Conservation (phyloP, 108 stramenopile species). For the Stephanodiscus minutulus region DNA sequence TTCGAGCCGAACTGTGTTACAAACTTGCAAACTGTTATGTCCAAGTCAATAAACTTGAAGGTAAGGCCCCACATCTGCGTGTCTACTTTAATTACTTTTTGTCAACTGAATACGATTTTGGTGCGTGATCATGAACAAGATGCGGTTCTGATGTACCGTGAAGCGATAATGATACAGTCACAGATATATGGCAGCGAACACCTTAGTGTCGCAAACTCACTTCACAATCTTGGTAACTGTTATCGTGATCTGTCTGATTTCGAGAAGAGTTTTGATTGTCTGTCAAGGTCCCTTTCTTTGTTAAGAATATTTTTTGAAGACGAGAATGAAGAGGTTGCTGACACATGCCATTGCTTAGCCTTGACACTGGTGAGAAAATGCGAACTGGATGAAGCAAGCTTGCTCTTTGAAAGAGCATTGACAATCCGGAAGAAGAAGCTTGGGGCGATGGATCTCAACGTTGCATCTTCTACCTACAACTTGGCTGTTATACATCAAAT, state of each 20-base stretch:
- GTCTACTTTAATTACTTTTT: not conserved
- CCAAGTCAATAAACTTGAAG: slow-evolving; percentile 35
- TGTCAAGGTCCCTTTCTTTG: slow-evolving; percentile 42
- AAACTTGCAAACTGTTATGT: slow-evolving; percentile 54
- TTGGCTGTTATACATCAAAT: slow-evolving; percentile 42
- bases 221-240: slow-evolving; percentile 60
- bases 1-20: slow-evolving; percentile 43
- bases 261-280: slow-evolving; percentile 45
- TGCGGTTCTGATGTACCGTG: slow-evolving; percentile 47
- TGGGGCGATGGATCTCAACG: slow-evolving; percentile 21
- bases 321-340: slow-evolving; percentile 52
- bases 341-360: slow-evolving; percentile 53
- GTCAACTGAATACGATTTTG: not conserved
- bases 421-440: slow-evolving; percentile 37
- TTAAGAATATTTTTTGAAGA: slow-evolving; percentile 29
- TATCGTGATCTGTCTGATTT: slow-evolving; percentile 42
- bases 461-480: slow-evolving; percentile 45
- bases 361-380: slow-evolving; percentile 41
- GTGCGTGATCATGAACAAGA: slow-evolving; percentile 8
- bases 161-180: slow-evolving; percentile 54
- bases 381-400: slow-evolving; percentile 41
- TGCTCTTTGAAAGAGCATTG: slow-evolving; percentile 42
- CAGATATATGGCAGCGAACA: slow-evolving; percentile 39
- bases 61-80: slow-evolving; percentile 1
- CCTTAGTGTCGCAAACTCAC: slow-evolving; percentile 45